These are phyloP conservation scores for Candida bentonensis DNA, from an alignment of 805 yeast genomes.

Conservation along the genomic window DNA sequence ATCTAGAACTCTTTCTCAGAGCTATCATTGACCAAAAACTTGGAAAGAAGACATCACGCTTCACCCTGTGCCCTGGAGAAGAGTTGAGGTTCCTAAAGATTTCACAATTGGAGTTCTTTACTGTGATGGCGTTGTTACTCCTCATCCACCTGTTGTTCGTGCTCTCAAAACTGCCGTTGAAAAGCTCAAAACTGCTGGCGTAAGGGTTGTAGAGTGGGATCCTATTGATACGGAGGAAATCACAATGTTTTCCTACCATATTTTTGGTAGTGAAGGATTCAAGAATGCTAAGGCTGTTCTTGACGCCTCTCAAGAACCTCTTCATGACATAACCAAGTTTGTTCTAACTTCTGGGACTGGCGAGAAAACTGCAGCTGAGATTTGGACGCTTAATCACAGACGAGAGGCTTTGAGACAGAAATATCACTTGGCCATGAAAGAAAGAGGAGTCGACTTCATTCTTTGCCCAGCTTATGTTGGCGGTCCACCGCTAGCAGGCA, in stretches of 20 bases:
- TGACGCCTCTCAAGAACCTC: neutral
- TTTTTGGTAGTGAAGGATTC: neutral
- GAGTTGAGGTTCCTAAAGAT: conserved; percentile 17
- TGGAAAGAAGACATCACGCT: conserved; percentile 37
- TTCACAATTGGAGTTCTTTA: conserved; percentile 34
- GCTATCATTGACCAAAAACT: conserved; percentile 26
- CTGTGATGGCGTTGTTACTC: conserved; percentile 33
- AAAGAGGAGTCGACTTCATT: conserved; percentile 35
- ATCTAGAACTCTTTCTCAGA: conserved; percentile 27
- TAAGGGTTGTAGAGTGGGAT: conserved; percentile 37
- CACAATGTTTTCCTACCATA: neutral
- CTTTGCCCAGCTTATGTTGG: conserved; percentile 51
- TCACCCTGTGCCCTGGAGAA: conserved; percentile 37
- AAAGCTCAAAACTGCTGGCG: conserved; percentile 44
- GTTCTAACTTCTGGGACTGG: neutral
- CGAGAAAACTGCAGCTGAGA: conserved; percentile 7
- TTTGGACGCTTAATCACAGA: conserved; percentile 34
- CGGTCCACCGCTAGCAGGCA: conserved; percentile 47
- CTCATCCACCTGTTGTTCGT: conserved; percentile 43
- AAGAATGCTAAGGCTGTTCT: neutral
- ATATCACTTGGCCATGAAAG: conserved; percentile 25
- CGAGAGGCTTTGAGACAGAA: conserved; percentile 46
- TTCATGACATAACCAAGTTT: neutral
- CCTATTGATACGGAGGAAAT: conserved; percentile 29
- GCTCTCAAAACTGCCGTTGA: conserved; percentile 39